Evolutionary conservation across 1,284 basidiomycete genomes (phyloP).

Genomic region (Phylloboletellus chloephorus): DNA sequence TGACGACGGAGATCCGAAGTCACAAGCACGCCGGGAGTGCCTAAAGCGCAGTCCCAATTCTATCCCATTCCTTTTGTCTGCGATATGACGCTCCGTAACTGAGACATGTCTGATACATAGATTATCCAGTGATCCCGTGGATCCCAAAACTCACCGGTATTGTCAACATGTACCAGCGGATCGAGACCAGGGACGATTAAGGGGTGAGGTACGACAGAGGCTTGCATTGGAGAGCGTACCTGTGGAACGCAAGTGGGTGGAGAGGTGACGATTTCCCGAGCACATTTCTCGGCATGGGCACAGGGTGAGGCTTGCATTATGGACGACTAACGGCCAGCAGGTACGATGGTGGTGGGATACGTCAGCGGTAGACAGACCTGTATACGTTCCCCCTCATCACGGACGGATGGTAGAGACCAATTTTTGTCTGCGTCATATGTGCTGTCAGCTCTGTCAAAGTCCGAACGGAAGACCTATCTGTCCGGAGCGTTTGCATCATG

Average conservation of each 20-base stretch:
- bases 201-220: background rate
- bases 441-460: no score
- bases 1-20: no score
- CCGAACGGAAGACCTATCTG: no score
- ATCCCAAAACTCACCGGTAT: background rate
- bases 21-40: background rate
- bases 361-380: background rate
- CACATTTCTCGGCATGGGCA: no score
- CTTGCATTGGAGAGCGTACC: background rate
- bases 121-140: background rate
- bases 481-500: no score
- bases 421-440: no score
- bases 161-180: background rate
- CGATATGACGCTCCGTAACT: no score
- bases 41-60: background rate
- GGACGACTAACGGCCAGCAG: no score
- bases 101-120: background rate
- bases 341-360: no score
- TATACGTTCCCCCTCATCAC: no score
- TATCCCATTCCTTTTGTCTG: background rate
- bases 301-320: no score
- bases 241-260: slow-evolving; percentile 1
- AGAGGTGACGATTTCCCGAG: background rate
- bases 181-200: background rate
- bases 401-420: no score